Conservation (phyloP, 495 filamentous ascomycete genomes). For the Corynascus novoguineensis region DNA sequence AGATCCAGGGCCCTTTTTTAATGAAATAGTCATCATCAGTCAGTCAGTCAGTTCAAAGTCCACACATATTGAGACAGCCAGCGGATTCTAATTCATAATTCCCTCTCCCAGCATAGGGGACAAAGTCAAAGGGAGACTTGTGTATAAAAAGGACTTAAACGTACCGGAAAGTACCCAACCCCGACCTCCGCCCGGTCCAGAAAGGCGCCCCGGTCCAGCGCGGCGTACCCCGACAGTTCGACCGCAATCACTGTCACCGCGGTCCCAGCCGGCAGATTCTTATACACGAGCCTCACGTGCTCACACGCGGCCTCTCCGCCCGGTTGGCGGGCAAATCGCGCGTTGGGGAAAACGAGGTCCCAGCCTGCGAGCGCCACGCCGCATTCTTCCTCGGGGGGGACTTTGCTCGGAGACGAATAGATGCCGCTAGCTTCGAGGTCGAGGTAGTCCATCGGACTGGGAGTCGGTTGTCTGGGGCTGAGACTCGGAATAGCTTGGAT, state of each 20-base stretch:
- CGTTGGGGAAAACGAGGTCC: neutral
- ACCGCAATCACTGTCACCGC: neutral
- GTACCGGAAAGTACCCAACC: neutral
- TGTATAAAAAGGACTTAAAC: neutral
- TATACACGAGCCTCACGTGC: neutral
- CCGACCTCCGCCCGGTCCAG: slow-evolving; percentile 1
- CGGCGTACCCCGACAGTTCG: neutral
- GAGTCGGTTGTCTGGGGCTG: slow-evolving; percentile 2
- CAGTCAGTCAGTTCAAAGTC: neutral
- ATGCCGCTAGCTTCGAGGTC: neutral
- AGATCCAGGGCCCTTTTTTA: neutral
- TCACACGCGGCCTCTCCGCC: neutral
- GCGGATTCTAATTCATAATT: no score
- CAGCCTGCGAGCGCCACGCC: neutral
- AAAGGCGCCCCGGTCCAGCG: neutral
- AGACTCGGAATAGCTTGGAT: neutral
- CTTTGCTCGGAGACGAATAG: neutral
- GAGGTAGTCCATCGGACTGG: slow-evolving; percentile 5
- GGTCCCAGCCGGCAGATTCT: neutral
- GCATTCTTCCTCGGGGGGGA: neutral
- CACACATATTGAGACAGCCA: no score
- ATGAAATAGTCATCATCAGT: neutral
- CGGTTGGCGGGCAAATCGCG: neutral
- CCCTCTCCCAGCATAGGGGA: no score
- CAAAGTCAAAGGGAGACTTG: neutral